These are phyloP conservation scores for Chlamydomonas schloesseri DNA, from an alignment of 139 green algal species.

Conservation along the genomic window DNA sequence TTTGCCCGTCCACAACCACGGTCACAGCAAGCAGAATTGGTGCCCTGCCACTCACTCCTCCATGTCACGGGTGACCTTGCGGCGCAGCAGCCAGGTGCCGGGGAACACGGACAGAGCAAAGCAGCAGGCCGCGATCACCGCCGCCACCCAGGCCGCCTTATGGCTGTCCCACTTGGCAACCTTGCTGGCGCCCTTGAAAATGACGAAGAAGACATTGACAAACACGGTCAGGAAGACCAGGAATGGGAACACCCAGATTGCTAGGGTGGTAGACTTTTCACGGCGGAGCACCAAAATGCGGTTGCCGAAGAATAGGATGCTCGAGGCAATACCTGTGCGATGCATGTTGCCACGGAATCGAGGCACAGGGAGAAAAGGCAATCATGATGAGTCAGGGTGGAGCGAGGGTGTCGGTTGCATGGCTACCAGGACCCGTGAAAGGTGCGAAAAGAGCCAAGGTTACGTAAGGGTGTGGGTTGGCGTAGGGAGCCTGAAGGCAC, in stretches of 20 bases:
- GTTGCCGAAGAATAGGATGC: constrained; percentile 43
- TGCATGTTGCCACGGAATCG: too few species aligned
- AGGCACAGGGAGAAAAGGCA: too few species aligned
- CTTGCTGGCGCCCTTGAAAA: constrained; percentile 58
- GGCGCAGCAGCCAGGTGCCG: constrained; percentile 11
- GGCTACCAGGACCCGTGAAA: too few species aligned
- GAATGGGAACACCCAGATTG: background rate
- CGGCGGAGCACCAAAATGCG: background rate
- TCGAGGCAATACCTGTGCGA: constrained; percentile 3
- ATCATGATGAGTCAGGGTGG: too few species aligned
- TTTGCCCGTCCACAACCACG: too few species aligned
- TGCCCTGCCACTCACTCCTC: constrained; percentile 2
- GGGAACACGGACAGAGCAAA: background rate
- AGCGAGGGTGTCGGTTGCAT: too few species aligned
- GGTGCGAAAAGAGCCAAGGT: too few species aligned
- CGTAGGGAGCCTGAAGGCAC: too few species aligned
- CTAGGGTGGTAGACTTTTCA: background rate
- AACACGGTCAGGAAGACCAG: background rate
- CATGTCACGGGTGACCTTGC: background rate
- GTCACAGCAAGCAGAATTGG: too few species aligned
- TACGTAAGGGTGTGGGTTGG: too few species aligned
- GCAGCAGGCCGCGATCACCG: background rate
- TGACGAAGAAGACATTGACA: constrained; percentile 60
- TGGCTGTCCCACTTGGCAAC: constrained; percentile 4
- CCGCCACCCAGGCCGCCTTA: constrained; percentile 50